phyloP scores from a whole-genome alignment of 2,329 filamentous ascomycete genomes.

The Dactylonectria estremocensis region DNA sequence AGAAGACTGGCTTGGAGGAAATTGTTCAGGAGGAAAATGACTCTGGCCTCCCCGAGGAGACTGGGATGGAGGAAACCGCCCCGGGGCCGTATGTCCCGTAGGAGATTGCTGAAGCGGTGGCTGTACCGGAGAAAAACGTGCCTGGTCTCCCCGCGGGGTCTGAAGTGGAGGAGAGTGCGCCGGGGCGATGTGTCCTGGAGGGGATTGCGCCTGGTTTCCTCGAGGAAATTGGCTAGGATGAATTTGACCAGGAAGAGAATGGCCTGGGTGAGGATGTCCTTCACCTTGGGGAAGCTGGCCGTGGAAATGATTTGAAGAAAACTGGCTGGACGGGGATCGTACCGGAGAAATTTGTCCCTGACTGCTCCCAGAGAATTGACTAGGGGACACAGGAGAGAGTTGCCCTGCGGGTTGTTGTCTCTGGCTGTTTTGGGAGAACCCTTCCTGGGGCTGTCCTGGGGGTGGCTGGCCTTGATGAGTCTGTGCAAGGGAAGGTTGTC shows the following conservation, averaged over 20 bases:
- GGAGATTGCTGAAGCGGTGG: not conserved
- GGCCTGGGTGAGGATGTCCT: not conserved
- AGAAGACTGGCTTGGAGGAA: not conserved
- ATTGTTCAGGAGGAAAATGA: constrained; percentile 3
- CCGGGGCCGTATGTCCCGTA: not conserved
- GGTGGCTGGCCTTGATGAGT: constrained; percentile 2
- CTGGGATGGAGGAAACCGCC: not conserved
- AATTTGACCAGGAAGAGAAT: not conserved
- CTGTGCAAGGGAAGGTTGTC: constrained; percentile 1
- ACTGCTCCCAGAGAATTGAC: not conserved
- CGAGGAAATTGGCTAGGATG: not conserved
- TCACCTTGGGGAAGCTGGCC: not conserved
- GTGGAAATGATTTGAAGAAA: not conserved
- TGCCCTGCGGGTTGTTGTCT: not conserved
- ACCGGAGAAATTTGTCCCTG: not conserved
- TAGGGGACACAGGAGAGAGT: not conserved
- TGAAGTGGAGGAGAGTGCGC: not conserved
- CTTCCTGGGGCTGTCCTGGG: not conserved
- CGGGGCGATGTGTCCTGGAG: constrained; percentile 9
- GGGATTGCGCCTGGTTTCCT: not conserved
- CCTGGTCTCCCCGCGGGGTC: not conserved
- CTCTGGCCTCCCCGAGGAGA: not conserved
- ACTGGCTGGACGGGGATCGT: constrained; percentile 1
- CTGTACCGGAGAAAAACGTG: not conserved
- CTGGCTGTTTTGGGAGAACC: not conserved